These are phyloP conservation scores for Vanrija sp. DNA, from an alignment of 1,284 basidiomycete species.

Conservation along the genomic window DNA sequence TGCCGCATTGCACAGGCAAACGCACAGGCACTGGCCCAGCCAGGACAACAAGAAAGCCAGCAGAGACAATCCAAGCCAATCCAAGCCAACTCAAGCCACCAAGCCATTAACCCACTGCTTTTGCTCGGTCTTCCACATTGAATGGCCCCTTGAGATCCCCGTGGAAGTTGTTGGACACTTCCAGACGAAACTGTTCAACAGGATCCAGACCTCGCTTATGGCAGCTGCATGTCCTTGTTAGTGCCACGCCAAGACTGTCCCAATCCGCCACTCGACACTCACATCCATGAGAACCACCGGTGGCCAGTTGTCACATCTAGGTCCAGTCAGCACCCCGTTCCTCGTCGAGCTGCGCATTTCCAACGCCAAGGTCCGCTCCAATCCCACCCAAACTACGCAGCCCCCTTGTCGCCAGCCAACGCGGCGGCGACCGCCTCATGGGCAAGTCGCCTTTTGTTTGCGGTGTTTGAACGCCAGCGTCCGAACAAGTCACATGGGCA, in stretches of 20 bases:
- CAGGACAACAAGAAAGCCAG: no score
- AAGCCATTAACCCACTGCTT: slow-evolving; percentile 52
- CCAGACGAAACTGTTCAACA: slow-evolving; percentile 65
- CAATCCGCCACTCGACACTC: slow-evolving; percentile 10
- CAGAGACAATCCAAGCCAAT: no score
- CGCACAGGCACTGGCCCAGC: background rate
- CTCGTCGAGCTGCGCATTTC: background rate
- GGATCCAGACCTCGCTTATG: slow-evolving; percentile 63
- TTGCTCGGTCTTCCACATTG: slow-evolving; percentile 69
- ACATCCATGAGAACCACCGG: slow-evolving; percentile 75
- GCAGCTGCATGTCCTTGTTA: slow-evolving; percentile 49
- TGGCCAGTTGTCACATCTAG: slow-evolving; percentile 72
- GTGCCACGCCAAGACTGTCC: background rate
- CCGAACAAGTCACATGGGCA: background rate
- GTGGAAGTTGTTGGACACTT: slow-evolving; percentile 69
- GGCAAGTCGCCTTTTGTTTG: no score
- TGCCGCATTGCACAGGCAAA: no score
- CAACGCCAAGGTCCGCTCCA: background rate
- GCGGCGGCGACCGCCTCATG: no score
- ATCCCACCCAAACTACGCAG: no score
- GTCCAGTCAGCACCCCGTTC: background rate
- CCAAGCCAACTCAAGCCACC: no score
- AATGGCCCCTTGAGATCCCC: slow-evolving; percentile 82
- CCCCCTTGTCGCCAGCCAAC: no score
- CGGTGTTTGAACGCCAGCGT: background rate